A percentile compares a stretch with the other conserved stretches of the same genome.
Conservation (phyloP, 148 eudicot species). For the Nepenthes gracilis region DNA sequence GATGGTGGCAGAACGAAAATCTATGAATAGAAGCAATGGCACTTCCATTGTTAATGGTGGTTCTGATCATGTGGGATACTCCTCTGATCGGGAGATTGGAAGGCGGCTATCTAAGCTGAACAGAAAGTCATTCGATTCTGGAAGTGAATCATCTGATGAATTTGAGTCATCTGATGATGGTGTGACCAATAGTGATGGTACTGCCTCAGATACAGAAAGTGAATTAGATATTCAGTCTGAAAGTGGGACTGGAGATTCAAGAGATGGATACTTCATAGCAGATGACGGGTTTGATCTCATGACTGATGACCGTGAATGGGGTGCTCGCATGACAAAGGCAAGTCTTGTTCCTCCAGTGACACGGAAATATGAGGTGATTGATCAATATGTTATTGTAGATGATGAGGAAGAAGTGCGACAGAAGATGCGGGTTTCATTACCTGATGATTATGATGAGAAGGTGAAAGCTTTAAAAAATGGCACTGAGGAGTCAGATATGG, state of each 20-base stretch:
- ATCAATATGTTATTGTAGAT: constrained; percentile 68
- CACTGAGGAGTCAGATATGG: constrained; percentile 92
- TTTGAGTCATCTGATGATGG: constrained; percentile 57
- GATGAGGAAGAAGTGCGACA: constrained; percentile 86
- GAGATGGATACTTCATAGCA: constrained; percentile 31
- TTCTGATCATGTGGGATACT: constrained; percentile 48
- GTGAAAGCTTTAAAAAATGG: constrained; percentile 73
- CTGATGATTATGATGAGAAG: constrained; percentile 79
- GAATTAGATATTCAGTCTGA: constrained; percentile 53
- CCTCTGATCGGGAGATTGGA: constrained; percentile 66
- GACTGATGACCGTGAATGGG: constrained; percentile 96
- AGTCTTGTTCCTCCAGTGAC: constrained; percentile 99
- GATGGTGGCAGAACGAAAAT: constrained; percentile 41
- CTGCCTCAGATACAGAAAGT: constrained; percentile 61
- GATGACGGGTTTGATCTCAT: constrained; percentile 59
- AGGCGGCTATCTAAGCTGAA: constrained; percentile 48
- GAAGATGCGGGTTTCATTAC: constrained; percentile 84
- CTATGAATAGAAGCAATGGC: constrained; percentile 29
- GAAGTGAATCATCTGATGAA: constrained; percentile 78
- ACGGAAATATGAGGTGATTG: constrained; percentile 85
- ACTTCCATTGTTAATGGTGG: constrained; percentile 31
- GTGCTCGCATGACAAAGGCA: constrained; percentile 97
- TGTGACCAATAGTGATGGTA: constrained; percentile 45
- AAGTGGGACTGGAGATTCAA: constrained; percentile 31
- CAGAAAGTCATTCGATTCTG: constrained; percentile 47